Evolutionary conservation across 257 asterid genomes (phyloP).

Genomic region (Leonotis leonurus): DNA sequence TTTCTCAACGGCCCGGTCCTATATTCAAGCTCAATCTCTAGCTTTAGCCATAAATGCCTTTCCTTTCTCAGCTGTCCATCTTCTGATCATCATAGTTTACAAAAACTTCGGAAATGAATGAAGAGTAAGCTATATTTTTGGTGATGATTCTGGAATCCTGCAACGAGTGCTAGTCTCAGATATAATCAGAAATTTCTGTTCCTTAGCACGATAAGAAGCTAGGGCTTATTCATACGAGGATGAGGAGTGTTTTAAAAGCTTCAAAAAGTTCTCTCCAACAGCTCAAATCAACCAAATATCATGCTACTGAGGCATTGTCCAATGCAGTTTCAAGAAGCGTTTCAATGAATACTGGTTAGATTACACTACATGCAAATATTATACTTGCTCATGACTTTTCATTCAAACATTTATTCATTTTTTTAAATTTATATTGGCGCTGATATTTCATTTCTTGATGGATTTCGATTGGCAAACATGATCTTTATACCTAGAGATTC

Average conservation of each 20-base stretch:
- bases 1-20: conserved; percentile 20
- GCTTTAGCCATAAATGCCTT: not conserved
- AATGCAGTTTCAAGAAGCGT: conserved; percentile 46
- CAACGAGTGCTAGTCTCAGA: not conserved
- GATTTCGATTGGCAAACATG: too few relatives aligned
- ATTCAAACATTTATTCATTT: not conserved
- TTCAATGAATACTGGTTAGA: conserved; percentile 63
- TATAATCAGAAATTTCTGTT: not conserved
- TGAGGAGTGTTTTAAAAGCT: conserved; percentile 40
- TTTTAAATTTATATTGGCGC: too few relatives aligned
- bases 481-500: not conserved
- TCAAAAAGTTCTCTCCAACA: conserved; percentile 53
- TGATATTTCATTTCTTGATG: not conserved
- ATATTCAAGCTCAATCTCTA: conserved; percentile 4
- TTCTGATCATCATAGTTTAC: conserved; percentile 2
- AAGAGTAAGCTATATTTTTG: not conserved
- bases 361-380: conserved; percentile 21
- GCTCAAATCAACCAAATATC: conserved; percentile 24
- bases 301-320: conserved; percentile 32
- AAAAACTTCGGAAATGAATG: not conserved
- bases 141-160: not conserved
- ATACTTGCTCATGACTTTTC: not conserved
- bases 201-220: too few relatives aligned
- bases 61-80: not conserved
- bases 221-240: conserved; percentile 23